phyloP scores from a whole-genome alignment of 228 moss, liverwort and hornwort genomes.

The Sphagnum magellanicum region DNA sequence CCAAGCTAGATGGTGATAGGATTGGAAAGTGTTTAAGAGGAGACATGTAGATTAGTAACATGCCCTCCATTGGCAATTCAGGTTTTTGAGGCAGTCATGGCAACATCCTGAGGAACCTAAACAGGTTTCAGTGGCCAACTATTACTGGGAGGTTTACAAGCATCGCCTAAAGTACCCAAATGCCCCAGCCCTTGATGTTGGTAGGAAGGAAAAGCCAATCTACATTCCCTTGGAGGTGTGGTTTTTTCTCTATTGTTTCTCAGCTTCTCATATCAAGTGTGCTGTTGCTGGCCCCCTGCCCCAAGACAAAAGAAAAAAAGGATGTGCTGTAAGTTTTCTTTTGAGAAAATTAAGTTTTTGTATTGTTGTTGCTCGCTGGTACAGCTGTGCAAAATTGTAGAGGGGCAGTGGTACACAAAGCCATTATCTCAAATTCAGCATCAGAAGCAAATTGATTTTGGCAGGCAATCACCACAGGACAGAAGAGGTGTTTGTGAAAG shows the following conservation, averaged over 20 bases:
- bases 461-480: constrained; percentile 56
- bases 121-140: constrained; percentile 1
- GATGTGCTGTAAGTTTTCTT: too few relatives aligned
- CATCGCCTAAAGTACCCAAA: constrained; percentile 5
- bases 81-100: too few relatives aligned
- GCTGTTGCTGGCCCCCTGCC: too few relatives aligned
- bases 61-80: too few relatives aligned
- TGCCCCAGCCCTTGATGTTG: constrained; percentile 5
- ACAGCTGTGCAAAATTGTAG: constrained; percentile 69
- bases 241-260: not conserved
- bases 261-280: too few relatives aligned
- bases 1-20: too few relatives aligned
- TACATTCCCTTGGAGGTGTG: constrained; percentile 42
- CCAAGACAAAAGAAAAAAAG: too few relatives aligned
- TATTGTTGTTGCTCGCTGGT: too few relatives aligned
- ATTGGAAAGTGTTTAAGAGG: too few relatives aligned
- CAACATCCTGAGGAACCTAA: too few relatives aligned
- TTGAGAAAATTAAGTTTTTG: too few relatives aligned
- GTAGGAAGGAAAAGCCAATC: constrained; percentile 1
- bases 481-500: constrained; percentile 49
- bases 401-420: constrained; percentile 74
- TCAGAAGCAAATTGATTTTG: constrained; percentile 47
- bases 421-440: constrained; percentile 52
- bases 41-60: too few relatives aligned
- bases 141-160: constrained; percentile 2